phyloP scores from a whole-genome alignment of 116 monocot species.

The Thalassia testudinum region DNA sequence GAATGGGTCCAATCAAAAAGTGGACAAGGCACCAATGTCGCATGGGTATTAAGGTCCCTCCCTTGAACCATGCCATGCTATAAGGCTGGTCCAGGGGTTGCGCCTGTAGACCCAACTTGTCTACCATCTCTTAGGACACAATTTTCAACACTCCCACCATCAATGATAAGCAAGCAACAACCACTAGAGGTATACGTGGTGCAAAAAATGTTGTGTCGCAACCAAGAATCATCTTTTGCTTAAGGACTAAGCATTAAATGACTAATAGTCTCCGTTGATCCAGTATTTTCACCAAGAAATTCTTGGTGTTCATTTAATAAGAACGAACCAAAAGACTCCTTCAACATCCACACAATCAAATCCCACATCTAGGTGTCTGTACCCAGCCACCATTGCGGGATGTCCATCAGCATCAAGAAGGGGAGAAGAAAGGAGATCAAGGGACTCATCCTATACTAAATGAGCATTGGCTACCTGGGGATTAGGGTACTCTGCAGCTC shows the following conservation, averaged over 20 bases:
- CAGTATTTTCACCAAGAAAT: background rate
- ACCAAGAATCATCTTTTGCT: no score
- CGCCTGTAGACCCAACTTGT: background rate
- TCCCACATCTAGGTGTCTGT: no score
- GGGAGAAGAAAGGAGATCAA: background rate
- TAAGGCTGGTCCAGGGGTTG: background rate
- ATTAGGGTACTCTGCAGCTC: background rate
- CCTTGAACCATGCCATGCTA: background rate
- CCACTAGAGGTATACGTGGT: background rate
- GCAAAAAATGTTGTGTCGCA: background rate
- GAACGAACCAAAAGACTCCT: no score
- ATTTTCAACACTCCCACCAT: slow-evolving; percentile 1
- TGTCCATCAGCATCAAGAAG: background rate
- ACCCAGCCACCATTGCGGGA: background rate
- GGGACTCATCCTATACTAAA: background rate
- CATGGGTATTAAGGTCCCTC: background rate
- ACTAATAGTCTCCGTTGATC: no score
- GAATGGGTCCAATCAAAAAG: background rate
- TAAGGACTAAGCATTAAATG: background rate
- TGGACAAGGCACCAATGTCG: background rate
- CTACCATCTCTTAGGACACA: background rate
- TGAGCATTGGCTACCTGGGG: background rate
- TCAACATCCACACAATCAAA: no score
- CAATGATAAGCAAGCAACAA: background rate
- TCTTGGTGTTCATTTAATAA: background rate